A percentile compares a stretch with the other conserved stretches of the same genome.
Evolutionary conservation across 75 land plant genomes (phyloP).

Genomic region (Selaginella tamariscina): DNA sequence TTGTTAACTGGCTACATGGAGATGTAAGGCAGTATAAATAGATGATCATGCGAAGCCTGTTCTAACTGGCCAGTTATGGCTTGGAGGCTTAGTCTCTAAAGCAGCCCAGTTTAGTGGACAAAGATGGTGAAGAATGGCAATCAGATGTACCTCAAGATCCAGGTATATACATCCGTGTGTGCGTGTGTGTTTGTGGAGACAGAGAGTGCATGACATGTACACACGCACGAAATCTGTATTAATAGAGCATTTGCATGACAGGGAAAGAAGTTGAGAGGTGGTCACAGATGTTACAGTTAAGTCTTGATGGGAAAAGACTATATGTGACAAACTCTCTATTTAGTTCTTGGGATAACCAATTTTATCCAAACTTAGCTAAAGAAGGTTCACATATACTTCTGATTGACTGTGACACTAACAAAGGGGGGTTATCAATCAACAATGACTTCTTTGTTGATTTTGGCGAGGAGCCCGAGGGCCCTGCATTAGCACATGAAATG

Average conservation of each 20-base stretch:
- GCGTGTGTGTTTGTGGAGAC: too few relatives aligned
- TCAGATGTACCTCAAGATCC: slow-evolving; percentile 55
- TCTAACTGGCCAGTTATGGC: slow-evolving; percentile 77
- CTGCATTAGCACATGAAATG: slow-evolving; percentile 94
- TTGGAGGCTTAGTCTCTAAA: slow-evolving; percentile 68
- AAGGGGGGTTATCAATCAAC: slow-evolving; percentile 73
- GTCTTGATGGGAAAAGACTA: slow-evolving; percentile 85
- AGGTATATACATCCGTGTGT: too few relatives aligned
- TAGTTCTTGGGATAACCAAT: slow-evolving; percentile 90
- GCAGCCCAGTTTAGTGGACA: slow-evolving; percentile 51
- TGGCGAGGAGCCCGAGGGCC: slow-evolving; percentile 80
- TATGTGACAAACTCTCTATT: slow-evolving; percentile 93
- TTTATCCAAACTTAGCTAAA: slow-evolving; percentile 59
- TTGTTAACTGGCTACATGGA: slow-evolving; percentile 96
- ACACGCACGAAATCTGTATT: not conserved
- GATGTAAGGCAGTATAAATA: slow-evolving; percentile 93
- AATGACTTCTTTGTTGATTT: slow-evolving; percentile 87
- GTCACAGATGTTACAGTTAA: slow-evolving; percentile 96
- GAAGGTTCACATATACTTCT: slow-evolving; percentile 89
- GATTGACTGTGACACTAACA: slow-evolving; percentile 73
- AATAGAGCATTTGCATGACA: slow-evolving; percentile 16
- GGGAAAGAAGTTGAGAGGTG: slow-evolving; percentile 75
- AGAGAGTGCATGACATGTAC: too few relatives aligned
- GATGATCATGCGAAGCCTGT: slow-evolving; percentile 73
- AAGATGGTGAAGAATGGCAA: slow-evolving; percentile 60